Evolutionary conservation across 1,284 basidiomycete species (phyloP).

Genomic region (Thelephora terrestris): DNA sequence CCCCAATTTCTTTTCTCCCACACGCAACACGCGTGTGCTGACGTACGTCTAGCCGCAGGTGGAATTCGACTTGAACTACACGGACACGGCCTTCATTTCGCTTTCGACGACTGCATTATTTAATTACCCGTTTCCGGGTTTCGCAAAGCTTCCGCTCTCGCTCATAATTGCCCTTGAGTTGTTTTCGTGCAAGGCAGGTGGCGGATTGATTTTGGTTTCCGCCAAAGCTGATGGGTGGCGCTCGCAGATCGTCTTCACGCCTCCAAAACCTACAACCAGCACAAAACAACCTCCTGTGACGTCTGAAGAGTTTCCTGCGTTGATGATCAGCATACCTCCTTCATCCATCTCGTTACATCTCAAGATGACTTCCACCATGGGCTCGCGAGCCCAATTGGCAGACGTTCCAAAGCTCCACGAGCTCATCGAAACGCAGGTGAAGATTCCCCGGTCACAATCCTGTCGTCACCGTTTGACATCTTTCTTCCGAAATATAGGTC

Average conservation of each 20-base stretch:
- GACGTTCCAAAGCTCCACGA: slow-evolving; percentile 80
- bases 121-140: slow-evolving; percentile 71
- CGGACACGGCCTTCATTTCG: slow-evolving; percentile 62
- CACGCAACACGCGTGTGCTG: not conserved
- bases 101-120: slow-evolving; percentile 75
- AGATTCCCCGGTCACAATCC: slow-evolving; percentile 22
- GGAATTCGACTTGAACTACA: slow-evolving; percentile 60
- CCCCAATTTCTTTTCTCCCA: no score
- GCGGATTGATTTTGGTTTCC: slow-evolving; percentile 1
- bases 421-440: slow-evolving; percentile 66
- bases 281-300: slow-evolving; percentile 33
- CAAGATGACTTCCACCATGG: slow-evolving; percentile 69
- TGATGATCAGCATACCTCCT: slow-evolving; percentile 56
- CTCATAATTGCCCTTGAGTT: slow-evolving; percentile 68
- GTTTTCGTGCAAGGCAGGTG: slow-evolving; percentile 57
- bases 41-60: slow-evolving; percentile 29
- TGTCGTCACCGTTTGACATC: not conserved
- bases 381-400: slow-evolving; percentile 72
- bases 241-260: not conserved
- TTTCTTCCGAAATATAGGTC: slow-evolving; percentile 15
- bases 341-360: slow-evolving; percentile 55
- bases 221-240: not conserved
- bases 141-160: slow-evolving; percentile 72
- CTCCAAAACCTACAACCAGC: not conserved
- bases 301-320: slow-evolving; percentile 25